phyloP scores from a whole-genome alignment of 1,139 yeast genomes.

The Nadsonia starkeyi-henricii region DNA sequence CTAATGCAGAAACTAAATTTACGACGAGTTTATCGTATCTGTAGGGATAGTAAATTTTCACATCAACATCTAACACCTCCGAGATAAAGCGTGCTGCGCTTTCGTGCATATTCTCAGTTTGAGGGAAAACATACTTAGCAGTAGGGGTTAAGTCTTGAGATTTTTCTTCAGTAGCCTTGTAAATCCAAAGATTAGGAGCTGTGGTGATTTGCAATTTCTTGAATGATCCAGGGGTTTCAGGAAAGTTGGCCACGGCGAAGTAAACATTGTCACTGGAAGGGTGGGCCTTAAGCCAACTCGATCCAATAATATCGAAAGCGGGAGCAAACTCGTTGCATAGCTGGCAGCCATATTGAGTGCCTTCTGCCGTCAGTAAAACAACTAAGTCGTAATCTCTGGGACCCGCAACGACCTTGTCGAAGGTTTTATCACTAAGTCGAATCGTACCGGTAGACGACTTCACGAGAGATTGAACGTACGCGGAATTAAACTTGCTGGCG shows the following conservation, averaged over 20 bases:
- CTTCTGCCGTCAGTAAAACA: slow-evolving; percentile 58
- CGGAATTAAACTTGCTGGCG: not conserved
- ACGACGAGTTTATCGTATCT: slow-evolving; percentile 39
- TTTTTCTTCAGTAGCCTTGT: slow-evolving; percentile 39
- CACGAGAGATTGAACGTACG: not conserved
- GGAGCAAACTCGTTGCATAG: slow-evolving; percentile 66
- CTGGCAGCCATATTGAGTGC: slow-evolving; percentile 60
- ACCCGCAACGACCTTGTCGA: slow-evolving; percentile 43
- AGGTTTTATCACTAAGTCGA: slow-evolving; percentile 48
- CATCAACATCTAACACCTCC: slow-evolving; percentile 30
- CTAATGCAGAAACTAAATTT: slow-evolving; percentile 24
- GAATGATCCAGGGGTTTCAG: slow-evolving; percentile 41
- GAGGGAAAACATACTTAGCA: slow-evolving; percentile 33
- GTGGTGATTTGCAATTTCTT: slow-evolving; percentile 40
- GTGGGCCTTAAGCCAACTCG: slow-evolving; percentile 43
- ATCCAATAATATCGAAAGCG: slow-evolving; percentile 42
- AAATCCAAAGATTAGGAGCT: slow-evolving; percentile 67
- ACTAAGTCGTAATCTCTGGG: slow-evolving; percentile 59
- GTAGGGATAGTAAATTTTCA: slow-evolving; percentile 42
- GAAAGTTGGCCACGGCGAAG: slow-evolving; percentile 65
- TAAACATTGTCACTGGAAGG: slow-evolving; percentile 37
- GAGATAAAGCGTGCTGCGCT: slow-evolving; percentile 25
- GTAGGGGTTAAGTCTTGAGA: slow-evolving; percentile 10
- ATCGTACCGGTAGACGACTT: slow-evolving; percentile 24
- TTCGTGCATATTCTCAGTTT: slow-evolving; percentile 38